Base-by-base conservation (phyloP, 148 eudicot species). In the Amaranthus palmeri region DNA sequence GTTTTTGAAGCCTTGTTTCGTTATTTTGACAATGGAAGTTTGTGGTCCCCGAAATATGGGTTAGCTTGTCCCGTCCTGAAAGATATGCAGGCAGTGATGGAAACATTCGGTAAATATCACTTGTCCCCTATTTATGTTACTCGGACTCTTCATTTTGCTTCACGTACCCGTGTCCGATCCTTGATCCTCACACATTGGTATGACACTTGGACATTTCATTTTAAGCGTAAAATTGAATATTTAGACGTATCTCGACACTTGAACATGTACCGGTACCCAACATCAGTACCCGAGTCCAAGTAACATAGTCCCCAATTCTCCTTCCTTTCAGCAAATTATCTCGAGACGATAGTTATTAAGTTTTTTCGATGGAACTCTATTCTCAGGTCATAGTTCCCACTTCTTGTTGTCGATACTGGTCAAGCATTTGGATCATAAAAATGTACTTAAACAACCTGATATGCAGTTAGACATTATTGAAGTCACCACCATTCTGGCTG, bases 391-490 rank as follows among this genome's bases (percentile, higher is more conserved):
- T 76, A 87, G 85, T 77, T 81, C 90, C 70, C 92, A 96, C 81
- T 76, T 92, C 72, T 76, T 92, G 80, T 71, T 96, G 75, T 88
- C 96, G n/a, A 82, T 84, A 72, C 81, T 96, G 82, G 76, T 96
- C 76, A 96, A 96, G 83, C 99, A 96, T 86, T 86, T 91, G 73
- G 99, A 95, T 77, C 96, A 92, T 82, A 92, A 92, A 72, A 92
- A 86, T 85, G 92, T 88, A 53, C 87, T 89, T 42, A 88, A 95
- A 78, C 85, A 85, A 76, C 97, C 90, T 10, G 84, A 88, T 61
- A 90, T 90, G 89, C 99, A 88, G 81, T 79, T 96, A 77, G 90
- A 92, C 78, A 90, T 96, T 74, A 79, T 96, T 69, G 78, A 85
- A 79, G 92, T 87, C 67, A 79, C 88, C 70, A 86, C 88, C 72